These are phyloP conservation scores for Diplotaxis tenuifolia DNA, from an alignment of 345 rosid species.

Conservation along the genomic window DNA sequence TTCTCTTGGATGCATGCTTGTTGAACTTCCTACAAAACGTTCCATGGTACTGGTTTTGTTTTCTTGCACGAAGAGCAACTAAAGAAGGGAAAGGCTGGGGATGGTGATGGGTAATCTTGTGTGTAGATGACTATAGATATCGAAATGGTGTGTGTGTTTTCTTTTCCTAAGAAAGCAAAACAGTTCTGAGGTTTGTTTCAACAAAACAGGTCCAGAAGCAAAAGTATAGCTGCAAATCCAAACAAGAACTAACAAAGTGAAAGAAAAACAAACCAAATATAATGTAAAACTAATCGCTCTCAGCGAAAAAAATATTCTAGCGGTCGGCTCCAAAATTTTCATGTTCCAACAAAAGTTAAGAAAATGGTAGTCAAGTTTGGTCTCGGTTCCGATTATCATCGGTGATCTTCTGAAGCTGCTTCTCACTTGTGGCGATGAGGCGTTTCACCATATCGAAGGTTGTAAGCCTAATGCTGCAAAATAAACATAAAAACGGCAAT, in stretches of 20 bases:
- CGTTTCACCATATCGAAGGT: conserved; percentile 84
- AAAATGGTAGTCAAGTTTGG: conserved; percentile 7
- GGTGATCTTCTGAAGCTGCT: conserved; percentile 65
- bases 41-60: background rate
- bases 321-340: conserved; percentile 13
- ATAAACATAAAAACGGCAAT: background rate
- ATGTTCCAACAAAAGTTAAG: background rate
- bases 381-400: conserved; percentile 57
- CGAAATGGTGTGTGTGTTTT: background rate
- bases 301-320: background rate
- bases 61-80: conserved; percentile 27
- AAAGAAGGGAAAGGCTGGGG: too few species aligned
- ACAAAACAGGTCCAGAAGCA: background rate
- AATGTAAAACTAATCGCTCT: background rate
- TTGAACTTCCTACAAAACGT: too few species aligned
- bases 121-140: conserved; percentile 14
- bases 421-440: conserved; percentile 65
- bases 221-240: background rate
- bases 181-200: background rate
- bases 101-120: too few species aligned
- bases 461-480: conserved; percentile 90
- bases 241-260: background rate
- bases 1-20: conserved; percentile 37
- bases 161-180: conserved; percentile 19
- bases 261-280: background rate